Evolutionary conservation across 2,329 filamentous ascomycete species (phyloP).

Genomic region (Colletotrichum magnum): DNA sequence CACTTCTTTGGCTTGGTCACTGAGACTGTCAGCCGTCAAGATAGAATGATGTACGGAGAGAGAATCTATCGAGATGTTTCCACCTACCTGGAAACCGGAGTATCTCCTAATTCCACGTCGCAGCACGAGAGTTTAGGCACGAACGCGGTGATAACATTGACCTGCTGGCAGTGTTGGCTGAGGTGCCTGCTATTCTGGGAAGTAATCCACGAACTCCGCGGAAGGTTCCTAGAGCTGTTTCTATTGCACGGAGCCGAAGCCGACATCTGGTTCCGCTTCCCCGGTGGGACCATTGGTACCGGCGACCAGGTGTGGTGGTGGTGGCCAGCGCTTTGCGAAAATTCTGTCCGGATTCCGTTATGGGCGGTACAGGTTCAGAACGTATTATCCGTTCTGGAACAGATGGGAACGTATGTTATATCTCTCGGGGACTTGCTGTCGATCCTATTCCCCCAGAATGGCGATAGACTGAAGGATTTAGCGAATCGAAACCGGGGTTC

Average conservation of each 20-base stretch:
- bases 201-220: neutral
- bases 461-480: neutral
- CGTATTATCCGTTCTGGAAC: neutral
- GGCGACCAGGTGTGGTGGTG: neutral
- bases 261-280: neutral
- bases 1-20: neutral
- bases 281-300: neutral
- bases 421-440: neutral
- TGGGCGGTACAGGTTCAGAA: neutral
- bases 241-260: neutral
- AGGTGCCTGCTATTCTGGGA: fast-evolving
- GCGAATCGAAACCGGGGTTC: neutral
- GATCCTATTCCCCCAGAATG: neutral
- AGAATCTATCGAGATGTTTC: neutral
- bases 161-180: neutral
- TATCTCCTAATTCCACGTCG: neutral
- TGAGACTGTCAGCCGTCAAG: neutral
- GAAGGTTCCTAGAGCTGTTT: neutral
- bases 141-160: neutral
- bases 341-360: neutral
- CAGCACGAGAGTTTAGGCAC: neutral
- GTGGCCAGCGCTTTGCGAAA: neutral
- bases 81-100: neutral
- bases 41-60: neutral
- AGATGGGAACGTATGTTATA: neutral